phyloP scores from a whole-genome alignment of 2,329 filamentous ascomycete genomes.

The Xylaria polymorpha region DNA sequence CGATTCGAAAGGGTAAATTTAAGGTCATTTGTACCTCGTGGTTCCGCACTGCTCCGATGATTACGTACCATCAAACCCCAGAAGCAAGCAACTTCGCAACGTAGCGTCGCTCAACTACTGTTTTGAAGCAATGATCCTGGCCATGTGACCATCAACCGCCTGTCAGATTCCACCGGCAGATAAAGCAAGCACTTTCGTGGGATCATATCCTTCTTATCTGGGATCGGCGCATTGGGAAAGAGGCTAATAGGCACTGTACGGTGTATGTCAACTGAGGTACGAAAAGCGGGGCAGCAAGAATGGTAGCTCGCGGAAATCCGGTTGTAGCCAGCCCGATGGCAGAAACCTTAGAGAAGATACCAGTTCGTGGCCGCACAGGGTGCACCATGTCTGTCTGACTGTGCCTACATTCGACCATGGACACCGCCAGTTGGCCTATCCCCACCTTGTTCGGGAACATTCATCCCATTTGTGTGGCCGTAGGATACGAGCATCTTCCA shows the following conservation, averaged over 20 bases:
- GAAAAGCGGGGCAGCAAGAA: conserved; percentile 28
- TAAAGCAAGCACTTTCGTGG: conserved; percentile 4
- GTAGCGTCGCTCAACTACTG: conserved; percentile 1
- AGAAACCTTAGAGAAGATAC: conserved; percentile 19
- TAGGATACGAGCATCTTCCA: conserved; percentile 1
- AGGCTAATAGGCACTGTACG: conserved; percentile 23
- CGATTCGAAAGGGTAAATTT: background rate
- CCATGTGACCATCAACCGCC: conserved; percentile 12
- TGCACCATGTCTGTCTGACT: conserved; percentile 23
- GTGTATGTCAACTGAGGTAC: conserved; percentile 16
- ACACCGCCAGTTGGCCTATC: conserved; percentile 40
- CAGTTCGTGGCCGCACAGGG: conserved; percentile 5
- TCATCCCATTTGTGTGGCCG: conserved; percentile 4
- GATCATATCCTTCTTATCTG: conserved; percentile 1
- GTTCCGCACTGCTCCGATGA: conserved; percentile 13
- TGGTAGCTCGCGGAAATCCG: conserved; percentile 2
- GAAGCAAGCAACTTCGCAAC: conserved; percentile 3
- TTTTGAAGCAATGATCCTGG: background rate
- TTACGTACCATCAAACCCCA: conserved; percentile 27
- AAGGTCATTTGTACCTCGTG: background rate
- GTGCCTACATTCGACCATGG: conserved; percentile 23
- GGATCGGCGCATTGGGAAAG: conserved; percentile 18
- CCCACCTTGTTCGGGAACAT: conserved; percentile 21
- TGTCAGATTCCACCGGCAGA: background rate
- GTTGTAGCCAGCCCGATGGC: conserved; percentile 4